A percentile compares a stretch with the other conserved stretches of the same genome.
Evolutionary conservation across 495 filamentous ascomycete species (phyloP).

Genomic region (Aspergillus affinis): DNA sequence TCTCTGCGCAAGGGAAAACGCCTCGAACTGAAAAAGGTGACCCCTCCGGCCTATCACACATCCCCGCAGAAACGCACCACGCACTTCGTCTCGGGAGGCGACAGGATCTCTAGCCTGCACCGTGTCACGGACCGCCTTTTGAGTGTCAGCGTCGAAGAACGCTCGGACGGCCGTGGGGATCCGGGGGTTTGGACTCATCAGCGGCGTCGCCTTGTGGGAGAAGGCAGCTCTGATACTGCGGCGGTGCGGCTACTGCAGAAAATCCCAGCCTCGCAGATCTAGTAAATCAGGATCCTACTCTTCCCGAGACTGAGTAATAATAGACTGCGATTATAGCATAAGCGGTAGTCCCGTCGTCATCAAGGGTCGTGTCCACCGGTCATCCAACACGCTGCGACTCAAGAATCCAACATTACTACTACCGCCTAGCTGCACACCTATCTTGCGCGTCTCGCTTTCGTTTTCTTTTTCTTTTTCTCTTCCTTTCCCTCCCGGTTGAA

Average conservation of each 20-base stretch:
- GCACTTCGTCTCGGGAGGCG: conserved; percentile 22
- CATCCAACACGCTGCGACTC: not conserved
- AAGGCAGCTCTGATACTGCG: too few relatives aligned
- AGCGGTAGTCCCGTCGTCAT: too few relatives aligned
- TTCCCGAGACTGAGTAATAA: not conserved
- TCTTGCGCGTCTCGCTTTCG: too few relatives aligned
- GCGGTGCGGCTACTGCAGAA: too few relatives aligned
- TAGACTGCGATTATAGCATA: too few relatives aligned
- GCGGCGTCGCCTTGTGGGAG: not conserved
- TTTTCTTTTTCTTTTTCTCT: not conserved
- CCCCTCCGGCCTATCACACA: conserved; percentile 15
- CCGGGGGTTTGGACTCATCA: not conserved
- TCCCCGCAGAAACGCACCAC: conserved; percentile 1
- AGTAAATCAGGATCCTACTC: not conserved
- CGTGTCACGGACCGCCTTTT: conserved; percentile 30
- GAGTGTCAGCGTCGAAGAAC: conserved; percentile 21
- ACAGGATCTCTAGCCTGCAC: conserved; percentile 21
- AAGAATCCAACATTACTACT: not conserved
- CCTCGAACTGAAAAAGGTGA: not conserved
- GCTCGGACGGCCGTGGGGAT: conserved; percentile 19
- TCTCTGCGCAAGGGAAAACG: not conserved
- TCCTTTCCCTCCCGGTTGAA: not conserved
- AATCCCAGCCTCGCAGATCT: too few relatives aligned
- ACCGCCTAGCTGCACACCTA: too few relatives aligned
- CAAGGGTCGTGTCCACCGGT: not conserved